phyloP scores from a whole-genome alignment of 805 yeast species.

The Saccharomyces kudriavzevii region DNA sequence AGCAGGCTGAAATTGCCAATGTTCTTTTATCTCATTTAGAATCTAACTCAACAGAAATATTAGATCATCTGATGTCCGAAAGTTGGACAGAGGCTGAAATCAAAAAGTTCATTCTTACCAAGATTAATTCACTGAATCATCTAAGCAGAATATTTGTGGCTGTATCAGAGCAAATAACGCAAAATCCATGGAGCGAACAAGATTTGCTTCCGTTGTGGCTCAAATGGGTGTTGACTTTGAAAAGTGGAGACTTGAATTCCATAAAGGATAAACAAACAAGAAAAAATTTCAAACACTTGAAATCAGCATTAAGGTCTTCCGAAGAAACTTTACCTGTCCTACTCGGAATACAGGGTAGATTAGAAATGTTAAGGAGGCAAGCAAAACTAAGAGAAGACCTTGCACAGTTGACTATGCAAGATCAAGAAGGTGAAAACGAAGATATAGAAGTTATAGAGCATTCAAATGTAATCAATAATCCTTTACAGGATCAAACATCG shows the following conservation, averaged over 20 bases:
- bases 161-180: conserved; percentile 40
- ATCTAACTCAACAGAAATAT: conserved; percentile 21
- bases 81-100: conserved; percentile 26
- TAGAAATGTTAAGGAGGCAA: conserved; percentile 71
- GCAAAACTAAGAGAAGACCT: conserved; percentile 55
- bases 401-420: conserved; percentile 32
- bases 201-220: conserved; percentile 51
- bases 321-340: conserved; percentile 56
- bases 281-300: conserved; percentile 47
- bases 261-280: conserved; percentile 28
- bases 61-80: conserved; percentile 15
- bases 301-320: conserved; percentile 48
- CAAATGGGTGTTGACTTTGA: conserved; percentile 66
- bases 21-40: conserved; percentile 25
- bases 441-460: conserved; percentile 28
- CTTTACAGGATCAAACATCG: conserved; percentile 14
- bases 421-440: conserved; percentile 20
- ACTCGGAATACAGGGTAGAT: conserved; percentile 76
- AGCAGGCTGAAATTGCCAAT: conserved; percentile 22
- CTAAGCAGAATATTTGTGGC: conserved; percentile 39
- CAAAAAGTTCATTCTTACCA: conserved; percentile 29
- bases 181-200: conserved; percentile 22
- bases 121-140: conserved; percentile 34
- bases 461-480: conserved; percentile 20
- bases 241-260: conserved; percentile 37